These are phyloP conservation scores for Senna siamea DNA, from an alignment of 306 rosid species.

Conservation along the genomic window DNA sequence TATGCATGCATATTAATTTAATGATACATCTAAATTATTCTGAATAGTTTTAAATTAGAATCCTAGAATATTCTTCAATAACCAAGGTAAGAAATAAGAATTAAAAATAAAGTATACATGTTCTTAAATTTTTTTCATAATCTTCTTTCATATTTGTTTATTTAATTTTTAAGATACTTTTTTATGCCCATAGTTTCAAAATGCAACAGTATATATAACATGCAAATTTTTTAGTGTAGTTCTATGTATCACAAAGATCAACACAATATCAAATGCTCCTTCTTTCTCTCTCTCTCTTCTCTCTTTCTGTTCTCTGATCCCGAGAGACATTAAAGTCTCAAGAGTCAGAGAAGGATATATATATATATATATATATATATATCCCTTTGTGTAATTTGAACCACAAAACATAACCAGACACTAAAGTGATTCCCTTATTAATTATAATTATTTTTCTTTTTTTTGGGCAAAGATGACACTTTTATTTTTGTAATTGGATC, in stretches of 20 bases:
- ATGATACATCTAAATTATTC: no score
- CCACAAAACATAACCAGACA: neutral
- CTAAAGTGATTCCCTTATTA: no score
- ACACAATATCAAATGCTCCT: conserved; percentile 30
- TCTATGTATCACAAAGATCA: conserved; percentile 48
- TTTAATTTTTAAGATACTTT: neutral
- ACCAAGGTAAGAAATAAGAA: no score
- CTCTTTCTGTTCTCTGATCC: conserved; percentile 40
- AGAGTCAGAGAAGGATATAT: conserved; percentile 5
- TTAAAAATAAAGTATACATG: no score
- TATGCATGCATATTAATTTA: no score
- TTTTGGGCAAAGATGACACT: no score
- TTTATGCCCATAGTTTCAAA: conserved; percentile 34
- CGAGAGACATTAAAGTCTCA: conserved; percentile 43
- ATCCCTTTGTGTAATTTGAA: neutral
- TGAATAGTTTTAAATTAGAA: no score
- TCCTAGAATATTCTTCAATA: no score
- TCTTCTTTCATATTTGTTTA: no score
- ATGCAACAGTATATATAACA: conserved; percentile 49
- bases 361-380: neutral
- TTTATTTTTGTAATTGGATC: no score
- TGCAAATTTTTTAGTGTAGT: conserved; percentile 55
- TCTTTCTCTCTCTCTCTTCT: conserved; percentile 27
- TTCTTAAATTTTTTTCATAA: no score
- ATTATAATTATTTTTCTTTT: no score